These are phyloP conservation scores for Tulasnella sp. DNA, from an alignment of 768 basidiomycete species.

Conservation along the genomic window DNA sequence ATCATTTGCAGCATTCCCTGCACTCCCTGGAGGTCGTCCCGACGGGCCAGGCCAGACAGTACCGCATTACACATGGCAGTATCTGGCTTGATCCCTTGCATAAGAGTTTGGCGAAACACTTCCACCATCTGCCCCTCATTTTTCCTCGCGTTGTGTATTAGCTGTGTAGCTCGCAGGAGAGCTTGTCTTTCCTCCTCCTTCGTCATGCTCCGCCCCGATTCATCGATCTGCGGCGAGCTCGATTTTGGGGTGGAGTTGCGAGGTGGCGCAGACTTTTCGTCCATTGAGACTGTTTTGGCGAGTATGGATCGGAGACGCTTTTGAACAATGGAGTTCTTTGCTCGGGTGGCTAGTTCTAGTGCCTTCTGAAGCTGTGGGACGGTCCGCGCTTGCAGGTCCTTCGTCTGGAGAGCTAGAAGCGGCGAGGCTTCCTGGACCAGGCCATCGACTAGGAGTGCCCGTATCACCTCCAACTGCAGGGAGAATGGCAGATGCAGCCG, in stretches of 20 bases:
- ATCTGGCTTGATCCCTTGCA: slow-evolving; percentile 20
- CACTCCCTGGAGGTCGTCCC: slow-evolving; percentile 44
- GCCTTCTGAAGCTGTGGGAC: not conserved
- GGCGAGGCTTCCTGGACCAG: not conserved
- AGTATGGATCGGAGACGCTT: not conserved
- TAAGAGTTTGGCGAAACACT: not conserved
- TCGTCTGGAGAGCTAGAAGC: not conserved
- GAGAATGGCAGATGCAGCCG: not conserved
- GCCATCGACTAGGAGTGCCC: not conserved
- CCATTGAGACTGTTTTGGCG: not conserved
- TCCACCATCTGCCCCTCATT: slow-evolving; percentile 37
- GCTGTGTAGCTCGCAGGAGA: slow-evolving; percentile 36
- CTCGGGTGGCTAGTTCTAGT: not conserved
- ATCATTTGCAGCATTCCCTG: slow-evolving; percentile 46
- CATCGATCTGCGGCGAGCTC: not conserved
- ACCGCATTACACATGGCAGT: slow-evolving; percentile 47
- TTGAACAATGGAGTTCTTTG: not conserved
- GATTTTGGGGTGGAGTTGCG: not conserved
- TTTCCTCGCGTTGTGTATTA: slow-evolving; percentile 42
- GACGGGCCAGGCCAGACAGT: slow-evolving; percentile 42
- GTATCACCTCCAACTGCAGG: not conserved
- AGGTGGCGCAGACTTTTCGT: not conserved
- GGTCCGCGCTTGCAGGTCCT: not conserved
- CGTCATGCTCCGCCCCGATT: not conserved
- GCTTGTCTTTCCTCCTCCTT: not conserved